These are phyloP conservation scores for Cyclocybe aegerita DNA, from an alignment of 768 basidiomycete genomes.

Conservation along the genomic window DNA sequence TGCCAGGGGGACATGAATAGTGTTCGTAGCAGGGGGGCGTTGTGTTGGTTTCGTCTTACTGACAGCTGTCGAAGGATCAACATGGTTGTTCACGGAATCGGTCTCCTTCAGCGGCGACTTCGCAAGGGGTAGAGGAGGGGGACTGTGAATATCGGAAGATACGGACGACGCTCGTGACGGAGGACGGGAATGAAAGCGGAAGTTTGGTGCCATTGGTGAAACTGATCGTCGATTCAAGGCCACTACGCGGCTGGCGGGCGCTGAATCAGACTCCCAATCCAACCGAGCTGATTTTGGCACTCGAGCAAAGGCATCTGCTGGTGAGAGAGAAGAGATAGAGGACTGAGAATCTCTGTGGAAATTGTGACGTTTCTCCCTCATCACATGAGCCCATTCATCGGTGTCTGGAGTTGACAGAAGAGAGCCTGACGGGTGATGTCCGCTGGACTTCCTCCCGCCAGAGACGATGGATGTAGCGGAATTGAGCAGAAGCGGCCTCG, in stretches of 20 bases:
- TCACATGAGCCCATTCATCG: constrained; percentile 51
- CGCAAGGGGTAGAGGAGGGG: constrained; percentile 17
- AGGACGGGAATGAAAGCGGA: constrained; percentile 38
- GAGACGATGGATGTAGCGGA: constrained; percentile 47
- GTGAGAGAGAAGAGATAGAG: constrained; percentile 62
- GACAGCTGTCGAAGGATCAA: not conserved
- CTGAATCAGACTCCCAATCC: constrained; percentile 58
- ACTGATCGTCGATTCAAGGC: constrained; percentile 65
- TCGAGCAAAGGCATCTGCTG: constrained; percentile 44
- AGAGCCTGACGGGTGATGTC: constrained; percentile 29
- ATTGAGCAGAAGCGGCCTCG: constrained; percentile 65
- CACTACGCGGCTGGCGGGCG: constrained; percentile 50
- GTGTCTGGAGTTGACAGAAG: constrained; percentile 31
- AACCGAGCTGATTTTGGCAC: constrained; percentile 37
- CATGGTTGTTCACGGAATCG: constrained; percentile 11
- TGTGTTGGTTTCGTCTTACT: not conserved
- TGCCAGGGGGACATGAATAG: not conserved
- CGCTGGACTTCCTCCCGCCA: constrained; percentile 16
- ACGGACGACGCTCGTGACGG: constrained; percentile 39
- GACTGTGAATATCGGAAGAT: constrained; percentile 41
- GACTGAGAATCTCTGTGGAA: constrained; percentile 59
- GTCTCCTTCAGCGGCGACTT: constrained; percentile 22
- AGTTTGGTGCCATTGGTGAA: constrained; percentile 69
- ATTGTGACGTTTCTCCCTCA: constrained; percentile 35
- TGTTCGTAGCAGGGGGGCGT: not conserved